These are phyloP conservation scores for Linaria vulgaris DNA, from an alignment of 257 asterid genomes.

Conservation along the genomic window DNA sequence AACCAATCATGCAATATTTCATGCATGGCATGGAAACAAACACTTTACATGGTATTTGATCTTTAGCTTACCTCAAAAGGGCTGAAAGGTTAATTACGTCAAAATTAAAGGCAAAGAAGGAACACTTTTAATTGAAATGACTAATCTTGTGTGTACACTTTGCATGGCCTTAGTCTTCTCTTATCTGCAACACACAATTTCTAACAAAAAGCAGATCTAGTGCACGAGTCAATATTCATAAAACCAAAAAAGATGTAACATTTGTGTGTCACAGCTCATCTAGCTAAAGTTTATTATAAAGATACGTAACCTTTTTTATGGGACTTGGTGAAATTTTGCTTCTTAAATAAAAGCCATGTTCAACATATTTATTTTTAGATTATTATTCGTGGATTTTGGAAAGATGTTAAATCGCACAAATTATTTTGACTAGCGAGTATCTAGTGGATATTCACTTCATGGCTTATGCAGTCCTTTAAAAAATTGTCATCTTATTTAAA, in stretches of 20 bases:
- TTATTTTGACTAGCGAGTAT: too few relatives aligned
- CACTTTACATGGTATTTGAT: not conserved
- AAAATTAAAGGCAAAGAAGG: constrained; percentile 33
- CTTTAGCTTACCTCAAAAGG: constrained; percentile 47
- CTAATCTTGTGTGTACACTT: constrained; percentile 27
- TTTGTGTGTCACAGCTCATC: constrained; percentile 36
- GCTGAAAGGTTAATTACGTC: constrained; percentile 51
- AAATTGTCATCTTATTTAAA: too few relatives aligned
- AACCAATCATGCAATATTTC: not conserved
- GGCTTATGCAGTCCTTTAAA: too few relatives aligned
- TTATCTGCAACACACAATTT: not conserved
- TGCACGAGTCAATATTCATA: not conserved
- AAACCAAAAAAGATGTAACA: constrained; percentile 22
- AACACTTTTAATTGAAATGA: constrained; percentile 23
- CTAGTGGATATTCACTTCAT: too few relatives aligned
- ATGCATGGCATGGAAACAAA: not conserved
- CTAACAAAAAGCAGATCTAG: not conserved
- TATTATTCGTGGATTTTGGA: too few relatives aligned
- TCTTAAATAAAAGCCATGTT: not conserved
- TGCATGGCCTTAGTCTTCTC: constrained; percentile 24
- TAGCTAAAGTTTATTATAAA: constrained; percentile 18
- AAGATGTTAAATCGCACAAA: too few relatives aligned
- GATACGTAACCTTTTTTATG: constrained; percentile 25
- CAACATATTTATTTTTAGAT: not conserved
- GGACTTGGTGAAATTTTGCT: constrained; percentile 21